phyloP scores from a whole-genome alignment of 2,329 filamentous ascomycete genomes.

The Cercospora brassicicola region DNA sequence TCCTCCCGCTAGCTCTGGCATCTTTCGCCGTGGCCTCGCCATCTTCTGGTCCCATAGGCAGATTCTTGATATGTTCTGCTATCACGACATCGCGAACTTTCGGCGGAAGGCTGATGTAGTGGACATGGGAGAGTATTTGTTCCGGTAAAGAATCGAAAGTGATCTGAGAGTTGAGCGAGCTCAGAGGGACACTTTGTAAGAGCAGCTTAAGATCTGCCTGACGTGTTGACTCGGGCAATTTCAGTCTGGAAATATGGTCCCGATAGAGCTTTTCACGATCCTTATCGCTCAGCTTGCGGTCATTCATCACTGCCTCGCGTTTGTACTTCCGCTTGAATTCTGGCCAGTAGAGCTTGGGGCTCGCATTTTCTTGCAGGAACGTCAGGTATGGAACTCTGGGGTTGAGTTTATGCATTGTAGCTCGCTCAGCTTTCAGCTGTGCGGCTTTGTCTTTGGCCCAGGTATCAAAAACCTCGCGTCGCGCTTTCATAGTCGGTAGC shows the following conservation, averaged over 20 bases:
- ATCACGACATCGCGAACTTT: conserved; percentile 64
- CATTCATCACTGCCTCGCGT: conserved; percentile 77
- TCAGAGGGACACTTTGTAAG: conserved; percentile 61
- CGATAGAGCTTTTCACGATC: conserved; percentile 78
- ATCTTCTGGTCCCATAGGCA: conserved; percentile 48
- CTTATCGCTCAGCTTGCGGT: conserved; percentile 60
- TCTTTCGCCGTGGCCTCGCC: conserved; percentile 55
- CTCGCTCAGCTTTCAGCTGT: conserved; percentile 68
- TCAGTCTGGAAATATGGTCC: conserved; percentile 67
- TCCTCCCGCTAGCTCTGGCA: conserved; percentile 37
- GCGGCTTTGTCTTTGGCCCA: conserved; percentile 81
- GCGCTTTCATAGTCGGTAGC: conserved; percentile 74
- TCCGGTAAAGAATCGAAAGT: conserved; percentile 60
- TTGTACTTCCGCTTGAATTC: conserved; percentile 92
- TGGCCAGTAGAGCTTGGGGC: conserved; percentile 92
- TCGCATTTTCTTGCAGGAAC: conserved; percentile 78
- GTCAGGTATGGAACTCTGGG: conserved; percentile 78
- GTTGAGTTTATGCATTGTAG: conserved; percentile 75
- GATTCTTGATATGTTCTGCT: conserved; percentile 63
- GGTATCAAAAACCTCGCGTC: conserved; percentile 78
- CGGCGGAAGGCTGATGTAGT: conserved; percentile 67
- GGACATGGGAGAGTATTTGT: conserved; percentile 63
- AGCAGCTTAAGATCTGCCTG: conserved; percentile 69
- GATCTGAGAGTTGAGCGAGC: conserved; percentile 61
- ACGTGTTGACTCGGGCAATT: conserved; percentile 63